phyloP scores from a whole-genome alignment of 139 green algal species.

The Chlamydomonas sp. region DNA sequence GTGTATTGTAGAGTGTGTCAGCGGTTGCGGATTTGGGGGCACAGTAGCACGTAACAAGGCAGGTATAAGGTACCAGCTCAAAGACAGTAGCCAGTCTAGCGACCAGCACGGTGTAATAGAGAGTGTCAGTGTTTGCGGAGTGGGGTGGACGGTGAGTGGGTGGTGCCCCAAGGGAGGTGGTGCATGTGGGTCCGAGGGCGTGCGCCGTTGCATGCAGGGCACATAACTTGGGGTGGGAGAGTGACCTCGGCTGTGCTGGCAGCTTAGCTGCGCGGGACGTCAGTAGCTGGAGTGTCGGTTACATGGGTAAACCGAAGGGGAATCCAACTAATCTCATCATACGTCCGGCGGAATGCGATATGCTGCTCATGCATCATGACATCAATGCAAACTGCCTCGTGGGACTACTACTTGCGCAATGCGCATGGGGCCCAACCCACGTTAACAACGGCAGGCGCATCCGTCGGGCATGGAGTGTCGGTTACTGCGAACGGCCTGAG shows the following conservation, averaged over 20 bases:
- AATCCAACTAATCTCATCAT: constrained; percentile 19
- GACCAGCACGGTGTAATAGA: too few species aligned
- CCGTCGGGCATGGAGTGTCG: background rate
- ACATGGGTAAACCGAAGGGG: constrained; percentile 7
- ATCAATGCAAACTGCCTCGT: too few species aligned
- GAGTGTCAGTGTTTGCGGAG: too few species aligned
- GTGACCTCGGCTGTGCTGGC: background rate
- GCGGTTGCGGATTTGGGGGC: background rate
- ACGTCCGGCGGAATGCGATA: too few species aligned
- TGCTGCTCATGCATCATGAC: too few species aligned
- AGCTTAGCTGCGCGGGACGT: background rate
- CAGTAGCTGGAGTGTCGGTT: constrained; percentile 10
- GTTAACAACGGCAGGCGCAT: background rate
- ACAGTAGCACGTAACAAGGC: background rate
- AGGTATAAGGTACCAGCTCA: background rate
- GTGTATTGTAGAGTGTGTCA: background rate
- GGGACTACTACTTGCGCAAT: too few species aligned
- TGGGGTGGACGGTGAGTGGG: too few species aligned
- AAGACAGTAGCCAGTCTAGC: too few species aligned
- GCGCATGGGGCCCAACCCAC: too few species aligned
- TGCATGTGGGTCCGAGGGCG: too few species aligned
- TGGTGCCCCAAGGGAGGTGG: too few species aligned
- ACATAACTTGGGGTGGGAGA: background rate
- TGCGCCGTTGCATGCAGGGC: background rate
- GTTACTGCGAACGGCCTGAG: too few species aligned